A percentile compares a stretch with the other conserved stretches of the same genome.
phyloP scores from a whole-genome alignment of 768 basidiomycete species.

The Xanthoconium purpureum region DNA sequence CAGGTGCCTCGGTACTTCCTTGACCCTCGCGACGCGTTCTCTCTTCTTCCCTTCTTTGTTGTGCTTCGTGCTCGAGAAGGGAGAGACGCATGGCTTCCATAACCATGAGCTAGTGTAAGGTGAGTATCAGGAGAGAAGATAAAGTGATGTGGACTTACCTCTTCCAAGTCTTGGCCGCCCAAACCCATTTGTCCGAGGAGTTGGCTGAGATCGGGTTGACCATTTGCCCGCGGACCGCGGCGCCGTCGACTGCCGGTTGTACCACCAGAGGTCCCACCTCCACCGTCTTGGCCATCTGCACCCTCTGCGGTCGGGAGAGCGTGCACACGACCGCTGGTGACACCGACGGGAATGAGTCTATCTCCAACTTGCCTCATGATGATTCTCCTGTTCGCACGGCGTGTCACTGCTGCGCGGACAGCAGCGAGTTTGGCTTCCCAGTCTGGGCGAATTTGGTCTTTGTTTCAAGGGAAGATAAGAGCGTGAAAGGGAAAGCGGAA shows the following conservation, averaged over 20 bases:
- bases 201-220: constrained; percentile 60
- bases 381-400: constrained; percentile 92
- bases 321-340: constrained; percentile 84
- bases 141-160: constrained; percentile 51
- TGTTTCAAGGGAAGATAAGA: constrained; percentile 6
- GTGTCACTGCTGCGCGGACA: constrained; percentile 92
- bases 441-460: constrained; percentile 96
- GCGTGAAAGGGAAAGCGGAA: constrained; percentile 2
- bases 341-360: constrained; percentile 93
- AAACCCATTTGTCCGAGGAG: constrained; percentile 61
- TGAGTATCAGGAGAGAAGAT: constrained; percentile 13
- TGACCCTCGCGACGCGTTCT: constrained; percentile 52
- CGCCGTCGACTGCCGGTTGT: constrained; percentile 52
- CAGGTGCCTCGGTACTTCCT: constrained; percentile 28
- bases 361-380: constrained; percentile 99
- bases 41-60: constrained; percentile 76
- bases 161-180: constrained; percentile 87
- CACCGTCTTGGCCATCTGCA: constrained; percentile 42
- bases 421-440: constrained; percentile 96
- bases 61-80: constrained; percentile 91
- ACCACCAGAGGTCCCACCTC: constrained; percentile 29
- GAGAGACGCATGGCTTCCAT: constrained; percentile 99
- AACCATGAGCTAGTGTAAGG: constrained; percentile 74
- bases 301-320: constrained; percentile 58
- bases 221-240: constrained; percentile 50